These are phyloP conservation scores for Cercospora zeina DNA, from an alignment of 2,329 filamentous ascomycete species.

Conservation along the genomic window DNA sequence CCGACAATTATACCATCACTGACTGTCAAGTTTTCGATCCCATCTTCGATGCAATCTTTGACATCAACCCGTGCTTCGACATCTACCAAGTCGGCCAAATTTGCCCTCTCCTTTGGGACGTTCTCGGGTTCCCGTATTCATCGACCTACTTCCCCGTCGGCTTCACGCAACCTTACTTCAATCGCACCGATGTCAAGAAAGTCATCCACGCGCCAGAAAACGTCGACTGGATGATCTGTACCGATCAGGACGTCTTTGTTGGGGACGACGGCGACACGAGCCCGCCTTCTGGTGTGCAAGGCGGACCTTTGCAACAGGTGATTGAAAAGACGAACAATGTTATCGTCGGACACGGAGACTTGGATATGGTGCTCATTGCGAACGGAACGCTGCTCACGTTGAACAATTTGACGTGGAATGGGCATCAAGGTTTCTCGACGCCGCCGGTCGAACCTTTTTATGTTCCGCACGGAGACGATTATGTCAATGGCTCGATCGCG, in stretches of 20 bases:
- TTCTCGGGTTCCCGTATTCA: constrained; percentile 23
- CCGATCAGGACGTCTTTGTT: constrained; percentile 32
- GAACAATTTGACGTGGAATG: constrained; percentile 59
- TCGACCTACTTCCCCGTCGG: constrained; percentile 20
- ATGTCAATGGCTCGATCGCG: constrained; percentile 43
- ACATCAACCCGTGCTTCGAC: constrained; percentile 41
- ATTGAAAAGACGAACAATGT: constrained; percentile 40
- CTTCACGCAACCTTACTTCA: constrained; percentile 47
- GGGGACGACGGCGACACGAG: constrained; percentile 27
- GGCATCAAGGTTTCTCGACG: constrained; percentile 49
- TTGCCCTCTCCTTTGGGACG: constrained; percentile 30
- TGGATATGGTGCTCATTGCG: constrained; percentile 53
- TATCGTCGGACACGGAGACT: constrained; percentile 40
- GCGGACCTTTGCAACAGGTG: constrained; percentile 29
- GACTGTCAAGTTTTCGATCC: constrained; percentile 31
- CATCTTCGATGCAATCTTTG: constrained; percentile 21
- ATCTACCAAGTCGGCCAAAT: constrained; percentile 38
- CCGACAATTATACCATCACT: constrained; percentile 11
- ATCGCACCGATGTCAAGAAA: constrained; percentile 53
- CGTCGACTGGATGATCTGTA: constrained; percentile 38
- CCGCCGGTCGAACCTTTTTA: constrained; percentile 47
- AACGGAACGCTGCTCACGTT: constrained; percentile 56
- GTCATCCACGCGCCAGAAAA: constrained; percentile 48
- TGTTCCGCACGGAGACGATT: constrained; percentile 49
- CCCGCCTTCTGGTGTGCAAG: constrained; percentile 27